phyloP scores from a whole-genome alignment of 495 filamentous ascomycete species.

The Penicillium argentinense region DNA sequence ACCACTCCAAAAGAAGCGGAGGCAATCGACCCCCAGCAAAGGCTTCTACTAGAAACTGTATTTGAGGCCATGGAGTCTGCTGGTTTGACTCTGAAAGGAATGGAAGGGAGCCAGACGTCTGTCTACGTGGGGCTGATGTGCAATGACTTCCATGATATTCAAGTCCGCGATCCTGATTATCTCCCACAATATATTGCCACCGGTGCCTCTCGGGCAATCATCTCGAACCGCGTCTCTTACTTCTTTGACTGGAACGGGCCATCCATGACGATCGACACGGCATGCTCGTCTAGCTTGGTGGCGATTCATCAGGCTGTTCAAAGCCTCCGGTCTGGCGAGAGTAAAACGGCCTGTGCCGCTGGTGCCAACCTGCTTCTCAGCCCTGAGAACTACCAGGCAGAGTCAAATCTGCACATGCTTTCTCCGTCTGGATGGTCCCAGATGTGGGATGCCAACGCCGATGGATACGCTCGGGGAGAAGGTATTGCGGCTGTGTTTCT shows the following conservation, averaged over 20 bases:
- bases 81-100: neutral
- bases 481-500: slow-evolving; percentile 29
- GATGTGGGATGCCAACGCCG: slow-evolving; percentile 28
- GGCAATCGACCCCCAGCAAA: slow-evolving; percentile 42
- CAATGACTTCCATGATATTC: slow-evolving; percentile 11
- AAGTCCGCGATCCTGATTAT: slow-evolving; percentile 45
- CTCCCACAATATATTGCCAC: slow-evolving; percentile 33
- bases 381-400: neutral
- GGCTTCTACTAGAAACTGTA: slow-evolving; percentile 51
- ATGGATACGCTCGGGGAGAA: slow-evolving; percentile 40
- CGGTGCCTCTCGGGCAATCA: slow-evolving; percentile 35
- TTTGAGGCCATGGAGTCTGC: slow-evolving; percentile 55
- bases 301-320: slow-evolving; percentile 44
- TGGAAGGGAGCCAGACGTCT: neutral
- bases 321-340: slow-evolving; percentile 34
- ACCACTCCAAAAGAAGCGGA: slow-evolving; percentile 49
- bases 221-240: slow-evolving; percentile 46
- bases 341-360: slow-evolving; percentile 24
- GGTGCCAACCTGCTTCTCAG: slow-evolving; percentile 15
- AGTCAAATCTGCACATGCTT: slow-evolving; percentile 5
- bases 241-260: slow-evolving; percentile 52
- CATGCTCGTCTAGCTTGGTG: slow-evolving; percentile 34
- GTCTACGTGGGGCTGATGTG: slow-evolving; percentile 40
- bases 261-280: slow-evolving; percentile 50
- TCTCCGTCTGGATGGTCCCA: slow-evolving; percentile 17